Base-by-base conservation (phyloP, 495 filamentous ascomycete genomes). In the Cetradonia linearis region DNA sequence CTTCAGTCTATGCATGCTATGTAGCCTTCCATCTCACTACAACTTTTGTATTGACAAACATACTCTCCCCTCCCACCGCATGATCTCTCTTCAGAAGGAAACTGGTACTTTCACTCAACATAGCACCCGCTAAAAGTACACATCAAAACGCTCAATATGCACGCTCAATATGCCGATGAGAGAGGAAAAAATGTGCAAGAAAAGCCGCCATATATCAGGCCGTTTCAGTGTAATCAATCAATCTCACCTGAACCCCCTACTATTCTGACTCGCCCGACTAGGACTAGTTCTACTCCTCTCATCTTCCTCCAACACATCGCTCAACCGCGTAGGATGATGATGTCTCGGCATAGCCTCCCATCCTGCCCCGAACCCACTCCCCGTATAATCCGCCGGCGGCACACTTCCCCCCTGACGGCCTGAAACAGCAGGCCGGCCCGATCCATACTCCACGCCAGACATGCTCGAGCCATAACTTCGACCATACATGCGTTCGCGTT, bases 321-420 rank as follows among this genome's bases (percentile, higher is more conserved):
- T 96, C 59, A 98, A 74, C 56, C 93, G 77, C 3, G 92, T 96
- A 0, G 92, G 92, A 73, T 97, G 93, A 67, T 96, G 91, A 73
- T 96, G 93, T 53, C 91, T 78, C n/a, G 87, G 82, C 52, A 78
- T 61, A 10, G 77, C 70, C 56, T 93, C 89, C 91, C 91, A 96
- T 2, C 76, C 78, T 7, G 63, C 63, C 10, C 85, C 84, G 73
- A 86, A 93, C 14, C 83, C 86, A 27, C 80, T 71, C 7, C 83
- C 83, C 46, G 75, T 80, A 62, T 84, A 84, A 60, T 83, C 81
- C 25, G 61, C 72, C 42, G 20, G 59, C 59, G 10, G 60, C 49
- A 11, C 23, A n/a, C n/a, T n/a, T n/a, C n/a, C n/a, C n/a, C n/a
- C 52, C 25, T 63, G 62, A 14, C 55, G 56, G 23, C 54, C 56